Percentiles rank a stretch among this genome's conserved stretches.
Evolutionary conservation across 208 protist species (phyloP).

Genomic region (Wallacemonas sp.): DNA sequence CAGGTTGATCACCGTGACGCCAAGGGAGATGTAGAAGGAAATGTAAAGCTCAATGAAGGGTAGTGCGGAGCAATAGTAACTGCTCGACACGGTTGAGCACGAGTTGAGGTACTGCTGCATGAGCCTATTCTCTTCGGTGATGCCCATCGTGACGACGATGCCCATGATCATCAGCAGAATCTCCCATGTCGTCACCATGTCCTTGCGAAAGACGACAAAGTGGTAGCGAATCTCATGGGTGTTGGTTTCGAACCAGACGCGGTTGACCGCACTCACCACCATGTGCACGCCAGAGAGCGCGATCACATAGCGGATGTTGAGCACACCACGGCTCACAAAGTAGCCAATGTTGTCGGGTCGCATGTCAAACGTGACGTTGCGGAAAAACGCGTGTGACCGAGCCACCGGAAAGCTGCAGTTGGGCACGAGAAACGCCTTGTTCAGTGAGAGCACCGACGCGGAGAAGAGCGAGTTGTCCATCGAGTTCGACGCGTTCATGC

Average conservation of each 20-base stretch:
- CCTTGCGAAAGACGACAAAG: conserved; percentile 85
- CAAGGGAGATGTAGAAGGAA: conserved; percentile 60
- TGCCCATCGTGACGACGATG: conserved; percentile 41
- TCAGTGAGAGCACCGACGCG: conserved; percentile 36
- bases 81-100: conserved; percentile 21
- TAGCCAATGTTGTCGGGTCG: conserved; percentile 60
- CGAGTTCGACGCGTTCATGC: conserved; percentile 32
- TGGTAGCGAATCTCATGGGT: conserved; percentile 80
- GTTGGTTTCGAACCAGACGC: conserved; percentile 64
- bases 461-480: conserved; percentile 75
- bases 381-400: conserved; percentile 49
- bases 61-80: conserved; percentile 42
- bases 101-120: conserved; percentile 59
- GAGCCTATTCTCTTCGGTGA: conserved; percentile 51
- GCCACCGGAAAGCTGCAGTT: conserved; percentile 44
- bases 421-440: conserved; percentile 22
- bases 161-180: conserved; percentile 59
- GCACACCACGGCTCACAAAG: conserved; percentile 60
- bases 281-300: conserved; percentile 47
- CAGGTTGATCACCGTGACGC: conserved; percentile 39
- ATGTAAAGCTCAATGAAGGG: conserved; percentile 74
- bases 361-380: conserved; percentile 48
- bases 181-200: conserved; percentile 79
- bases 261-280: conserved; percentile 56
- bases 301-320: conserved; percentile 75